Conservation (phyloP, 2,329 filamentous ascomycete species). For the Pseudogymnoascus sp. region DNA sequence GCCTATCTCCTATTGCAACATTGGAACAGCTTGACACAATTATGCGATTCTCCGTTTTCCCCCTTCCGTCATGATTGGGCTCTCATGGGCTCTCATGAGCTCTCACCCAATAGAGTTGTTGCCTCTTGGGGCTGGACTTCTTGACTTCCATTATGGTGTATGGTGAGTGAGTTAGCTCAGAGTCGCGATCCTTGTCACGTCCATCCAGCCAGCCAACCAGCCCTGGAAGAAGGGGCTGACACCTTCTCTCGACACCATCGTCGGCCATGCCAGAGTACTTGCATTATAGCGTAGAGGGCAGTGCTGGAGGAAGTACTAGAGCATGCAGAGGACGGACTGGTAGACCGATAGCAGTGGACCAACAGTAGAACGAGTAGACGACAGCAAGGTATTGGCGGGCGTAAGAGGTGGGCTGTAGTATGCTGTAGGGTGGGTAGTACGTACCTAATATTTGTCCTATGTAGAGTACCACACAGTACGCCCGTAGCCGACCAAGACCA, state of each 20-base stretch:
- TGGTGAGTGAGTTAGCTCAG: neutral
- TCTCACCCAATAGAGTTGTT: conserved; percentile 6
- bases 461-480: neutral
- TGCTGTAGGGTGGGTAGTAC: neutral
- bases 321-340: neutral
- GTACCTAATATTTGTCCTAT: neutral
- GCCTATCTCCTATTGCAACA: conserved; percentile 1
- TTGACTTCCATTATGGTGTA: neutral
- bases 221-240: neutral
- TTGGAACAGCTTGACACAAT: conserved; percentile 9
- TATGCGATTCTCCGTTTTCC: neutral
- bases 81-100: neutral
- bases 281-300: neutral
- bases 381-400: neutral
- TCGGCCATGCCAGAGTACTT: neutral
- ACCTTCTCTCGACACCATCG: neutral
- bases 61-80: conserved; percentile 2
- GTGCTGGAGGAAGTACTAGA: neutral
- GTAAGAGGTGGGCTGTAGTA: neutral
- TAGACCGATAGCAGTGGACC: neutral
- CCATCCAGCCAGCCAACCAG: neutral
- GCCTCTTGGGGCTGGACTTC: neutral
- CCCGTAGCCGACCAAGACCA: neutral
- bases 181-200: conserved; percentile 6
- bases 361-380: neutral